Conservation (phyloP, 2,329 filamentous ascomycete species). For the Thielaviopsis euricoi region DNA sequence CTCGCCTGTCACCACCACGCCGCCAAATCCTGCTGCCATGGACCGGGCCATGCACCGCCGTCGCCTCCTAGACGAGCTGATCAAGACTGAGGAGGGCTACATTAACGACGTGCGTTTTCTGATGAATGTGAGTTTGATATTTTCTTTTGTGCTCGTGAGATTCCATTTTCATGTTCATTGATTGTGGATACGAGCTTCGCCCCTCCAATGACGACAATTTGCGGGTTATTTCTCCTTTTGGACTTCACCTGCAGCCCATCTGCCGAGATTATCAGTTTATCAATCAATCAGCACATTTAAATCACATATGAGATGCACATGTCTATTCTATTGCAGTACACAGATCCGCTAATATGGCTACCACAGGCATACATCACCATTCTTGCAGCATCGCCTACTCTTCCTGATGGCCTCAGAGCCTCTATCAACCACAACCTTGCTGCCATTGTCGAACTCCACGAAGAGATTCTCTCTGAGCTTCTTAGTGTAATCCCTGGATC, state of each 20-base stretch:
- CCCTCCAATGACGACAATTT: constrained; percentile 11
- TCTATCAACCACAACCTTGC: constrained; percentile 67
- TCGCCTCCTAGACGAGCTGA: constrained; percentile 68
- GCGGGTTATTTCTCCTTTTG: not conserved
- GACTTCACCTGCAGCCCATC: not conserved
- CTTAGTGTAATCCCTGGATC: constrained; percentile 55
- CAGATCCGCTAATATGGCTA: constrained; percentile 7
- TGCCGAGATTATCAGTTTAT: not conserved
- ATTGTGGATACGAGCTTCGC: not conserved
- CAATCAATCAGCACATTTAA: not conserved
- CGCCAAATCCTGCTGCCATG: constrained; percentile 49
- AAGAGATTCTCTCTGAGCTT: constrained; percentile 61
- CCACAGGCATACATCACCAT: constrained; percentile 56
- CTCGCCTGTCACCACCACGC: constrained; percentile 19
- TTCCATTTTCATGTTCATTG: not conserved
- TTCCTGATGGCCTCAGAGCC: constrained; percentile 46
- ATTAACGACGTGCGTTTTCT: constrained; percentile 75
- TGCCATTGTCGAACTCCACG: constrained; percentile 69
- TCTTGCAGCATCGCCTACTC: constrained; percentile 50
- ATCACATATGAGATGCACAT: not conserved
- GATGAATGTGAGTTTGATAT: constrained; percentile 47
- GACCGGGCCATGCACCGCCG: constrained; percentile 60
- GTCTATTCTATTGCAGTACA: not conserved
- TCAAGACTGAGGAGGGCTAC: constrained; percentile 76
- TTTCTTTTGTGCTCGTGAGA: not conserved